Conservation (phyloP, 305 asterid genomes). For the Fraxinus paxiana region DNA sequence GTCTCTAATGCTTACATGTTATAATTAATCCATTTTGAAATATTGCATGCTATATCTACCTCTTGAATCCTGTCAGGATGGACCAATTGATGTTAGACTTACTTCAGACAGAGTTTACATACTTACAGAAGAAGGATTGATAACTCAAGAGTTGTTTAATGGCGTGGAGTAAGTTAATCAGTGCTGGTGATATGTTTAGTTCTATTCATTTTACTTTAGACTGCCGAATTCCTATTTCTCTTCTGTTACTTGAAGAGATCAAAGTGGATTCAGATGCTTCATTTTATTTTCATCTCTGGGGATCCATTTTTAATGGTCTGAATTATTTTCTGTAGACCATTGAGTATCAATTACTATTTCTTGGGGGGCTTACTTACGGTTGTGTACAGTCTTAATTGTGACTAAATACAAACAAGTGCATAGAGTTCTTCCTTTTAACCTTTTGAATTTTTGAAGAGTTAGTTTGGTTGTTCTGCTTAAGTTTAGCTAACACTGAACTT, state of each 20-base stretch:
- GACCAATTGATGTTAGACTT: slow-evolving; percentile 68
- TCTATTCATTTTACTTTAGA: slow-evolving; percentile 5
- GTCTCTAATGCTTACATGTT: slow-evolving; percentile 2
- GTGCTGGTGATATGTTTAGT: slow-evolving; percentile 2
- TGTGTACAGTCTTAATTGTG: slow-evolving; percentile 14
- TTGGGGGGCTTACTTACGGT: slow-evolving; percentile 13
- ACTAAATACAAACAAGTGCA: slow-evolving; percentile 12
- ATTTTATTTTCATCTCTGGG: slow-evolving; percentile 3
- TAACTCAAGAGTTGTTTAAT: slow-evolving; percentile 51
- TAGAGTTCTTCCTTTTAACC: slow-evolving; percentile 15
- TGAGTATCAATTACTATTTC: slow-evolving; percentile 5
- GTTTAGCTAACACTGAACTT: slow-evolving; percentile 30
- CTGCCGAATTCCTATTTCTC: neutral
- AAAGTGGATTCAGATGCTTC: slow-evolving; percentile 9
- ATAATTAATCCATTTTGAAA: neutral
- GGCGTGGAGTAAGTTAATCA: slow-evolving; percentile 47
- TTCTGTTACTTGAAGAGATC: neutral
- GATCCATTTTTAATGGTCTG: neutral
- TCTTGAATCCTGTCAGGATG: slow-evolving; percentile 51
- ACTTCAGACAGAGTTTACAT: slow-evolving; percentile 65
- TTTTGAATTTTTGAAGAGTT: slow-evolving; percentile 9
- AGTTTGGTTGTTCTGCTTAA: slow-evolving; percentile 14
- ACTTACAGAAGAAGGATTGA: slow-evolving; percentile 68
- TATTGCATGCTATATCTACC: slow-evolving; percentile 18
- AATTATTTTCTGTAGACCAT: slow-evolving; percentile 13